These are phyloP conservation scores for Hsuehochloa calcarea DNA, from an alignment of 176 grass and related monocot genomes.

Conservation along the genomic window DNA sequence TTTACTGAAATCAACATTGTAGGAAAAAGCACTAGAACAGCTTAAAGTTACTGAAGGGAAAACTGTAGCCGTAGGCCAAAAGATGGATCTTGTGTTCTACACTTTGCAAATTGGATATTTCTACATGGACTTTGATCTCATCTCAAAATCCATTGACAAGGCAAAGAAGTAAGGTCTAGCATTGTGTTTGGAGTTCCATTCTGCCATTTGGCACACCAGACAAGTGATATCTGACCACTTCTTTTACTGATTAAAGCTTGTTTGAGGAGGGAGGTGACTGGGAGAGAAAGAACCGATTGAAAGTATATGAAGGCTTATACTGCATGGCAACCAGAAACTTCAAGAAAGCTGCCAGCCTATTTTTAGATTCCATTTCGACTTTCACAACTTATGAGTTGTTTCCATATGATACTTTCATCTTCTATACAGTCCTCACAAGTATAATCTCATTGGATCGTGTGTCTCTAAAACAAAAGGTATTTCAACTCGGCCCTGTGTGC, in stretches of 20 bases:
- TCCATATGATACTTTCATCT: slow-evolving; percentile 87
- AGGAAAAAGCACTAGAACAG: slow-evolving; percentile 72
- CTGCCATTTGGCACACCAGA: slow-evolving; percentile 8
- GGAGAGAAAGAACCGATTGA: slow-evolving; percentile 97
- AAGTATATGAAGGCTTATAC: slow-evolving; percentile 91
- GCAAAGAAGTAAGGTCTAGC: slow-evolving; percentile 71
- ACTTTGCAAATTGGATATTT: slow-evolving; percentile 85
- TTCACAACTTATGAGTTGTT: slow-evolving; percentile 93
- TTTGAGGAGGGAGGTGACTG: slow-evolving; percentile 96
- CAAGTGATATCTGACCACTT: slow-evolving; percentile 7
- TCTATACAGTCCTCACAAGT: slow-evolving; percentile 91
- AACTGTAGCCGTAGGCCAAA: slow-evolving; percentile 92
- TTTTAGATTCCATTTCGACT: slow-evolving; percentile 97
- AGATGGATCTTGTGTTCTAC: slow-evolving; percentile 98
- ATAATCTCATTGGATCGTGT: slow-evolving; percentile 86
- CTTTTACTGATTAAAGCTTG: slow-evolving; percentile 50
- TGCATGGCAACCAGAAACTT: slow-evolving; percentile 96
- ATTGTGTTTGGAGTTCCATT: slow-evolving; percentile 26
- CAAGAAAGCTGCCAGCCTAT: slow-evolving; percentile 84
- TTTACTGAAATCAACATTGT: slow-evolving; percentile 11
- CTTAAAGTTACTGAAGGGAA: slow-evolving; percentile 79
- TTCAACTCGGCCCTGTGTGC: not conserved
- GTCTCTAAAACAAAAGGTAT: slow-evolving; percentile 96
- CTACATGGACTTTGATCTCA: slow-evolving; percentile 95
- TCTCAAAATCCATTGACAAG: slow-evolving; percentile 93